Evolutionary conservation across 2,329 filamentous ascomycete species (phyloP).

Genomic region (Stenocarpella maydis): DNA sequence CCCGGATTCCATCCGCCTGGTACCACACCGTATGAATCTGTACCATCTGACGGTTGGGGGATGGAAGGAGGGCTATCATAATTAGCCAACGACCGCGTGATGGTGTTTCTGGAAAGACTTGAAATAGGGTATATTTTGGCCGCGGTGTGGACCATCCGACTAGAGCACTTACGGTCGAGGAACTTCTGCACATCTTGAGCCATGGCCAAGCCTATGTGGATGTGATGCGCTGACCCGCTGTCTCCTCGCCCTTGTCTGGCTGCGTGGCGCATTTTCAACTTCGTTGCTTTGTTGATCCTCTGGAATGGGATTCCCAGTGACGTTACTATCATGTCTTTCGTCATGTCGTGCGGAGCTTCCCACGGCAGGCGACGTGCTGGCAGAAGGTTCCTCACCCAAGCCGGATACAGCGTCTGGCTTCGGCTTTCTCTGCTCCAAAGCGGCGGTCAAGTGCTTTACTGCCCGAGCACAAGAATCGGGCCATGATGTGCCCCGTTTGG

Average conservation of each 20-base stretch:
- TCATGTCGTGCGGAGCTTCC: background rate
- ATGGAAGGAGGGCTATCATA: background rate
- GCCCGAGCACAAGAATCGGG: constrained; percentile 36
- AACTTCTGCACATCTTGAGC: background rate
- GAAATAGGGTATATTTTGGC: background rate
- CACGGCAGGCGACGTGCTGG: background rate
- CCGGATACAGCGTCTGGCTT: background rate
- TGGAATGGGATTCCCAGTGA: background rate
- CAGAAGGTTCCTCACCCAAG: background rate
- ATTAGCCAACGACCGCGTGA: background rate
- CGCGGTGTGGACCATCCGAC: background rate
- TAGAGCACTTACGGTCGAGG: background rate
- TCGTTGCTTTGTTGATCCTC: background rate
- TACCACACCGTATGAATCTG: background rate
- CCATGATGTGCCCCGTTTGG: constrained; percentile 36
- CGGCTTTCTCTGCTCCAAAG: constrained; percentile 31
- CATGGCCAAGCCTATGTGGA: background rate
- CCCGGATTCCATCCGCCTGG: constrained; percentile 9
- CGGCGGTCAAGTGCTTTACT: constrained; percentile 34
- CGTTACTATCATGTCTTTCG: background rate
- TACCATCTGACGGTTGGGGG: background rate
- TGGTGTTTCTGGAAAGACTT: background rate
- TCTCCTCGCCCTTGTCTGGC: background rate
- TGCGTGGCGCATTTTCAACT: background rate
- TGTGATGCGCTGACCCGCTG: background rate